Conservation (phyloP, 352 stramenopile genomes). For the Elongisporangium anandrum region DNA sequence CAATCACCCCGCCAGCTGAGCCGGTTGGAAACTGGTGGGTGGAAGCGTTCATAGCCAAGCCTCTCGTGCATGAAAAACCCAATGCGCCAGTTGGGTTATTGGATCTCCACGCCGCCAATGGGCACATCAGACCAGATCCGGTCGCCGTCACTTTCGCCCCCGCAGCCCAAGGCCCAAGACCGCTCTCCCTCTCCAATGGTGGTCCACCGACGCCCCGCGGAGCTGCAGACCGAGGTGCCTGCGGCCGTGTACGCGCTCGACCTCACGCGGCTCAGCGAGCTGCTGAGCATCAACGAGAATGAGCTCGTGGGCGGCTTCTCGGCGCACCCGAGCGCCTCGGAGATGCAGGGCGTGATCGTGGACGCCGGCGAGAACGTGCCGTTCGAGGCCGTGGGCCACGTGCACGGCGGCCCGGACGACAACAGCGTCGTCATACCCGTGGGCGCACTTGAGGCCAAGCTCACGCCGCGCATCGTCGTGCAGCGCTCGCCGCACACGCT, state of each 20-base stretch:
- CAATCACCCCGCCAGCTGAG: background rate
- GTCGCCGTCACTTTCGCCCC: conserved; percentile 5
- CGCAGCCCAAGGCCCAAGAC: background rate
- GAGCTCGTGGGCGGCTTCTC: conserved; percentile 58
- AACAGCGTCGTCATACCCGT: conserved; percentile 14
- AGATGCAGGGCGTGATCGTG: conserved; percentile 78
- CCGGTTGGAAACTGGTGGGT: background rate
- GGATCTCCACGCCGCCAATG: background rate
- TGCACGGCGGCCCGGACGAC: conserved; percentile 1
- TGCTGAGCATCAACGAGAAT: conserved; percentile 41
- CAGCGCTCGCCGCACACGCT: conserved; percentile 9
- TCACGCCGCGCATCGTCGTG: background rate
- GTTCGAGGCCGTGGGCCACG: conserved; percentile 58
- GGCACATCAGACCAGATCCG: background rate
- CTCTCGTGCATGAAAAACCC: background rate
- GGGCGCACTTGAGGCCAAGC: background rate
- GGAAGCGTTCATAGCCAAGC: background rate
- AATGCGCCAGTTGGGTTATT: background rate
- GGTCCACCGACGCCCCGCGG: conserved; percentile 39
- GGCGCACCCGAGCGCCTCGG: conserved; percentile 41
- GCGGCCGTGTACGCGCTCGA: conserved; percentile 54
- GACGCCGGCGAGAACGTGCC: conserved; percentile 70
- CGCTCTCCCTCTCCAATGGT: conserved; percentile 20
- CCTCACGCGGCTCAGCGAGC: conserved; percentile 40
- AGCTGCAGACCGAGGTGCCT: conserved; percentile 53